A percentile compares a stretch with the other conserved stretches of the same genome.
Conservation (phyloP, 1,284 basidiomycete species). For the Boletus sp. region DNA sequence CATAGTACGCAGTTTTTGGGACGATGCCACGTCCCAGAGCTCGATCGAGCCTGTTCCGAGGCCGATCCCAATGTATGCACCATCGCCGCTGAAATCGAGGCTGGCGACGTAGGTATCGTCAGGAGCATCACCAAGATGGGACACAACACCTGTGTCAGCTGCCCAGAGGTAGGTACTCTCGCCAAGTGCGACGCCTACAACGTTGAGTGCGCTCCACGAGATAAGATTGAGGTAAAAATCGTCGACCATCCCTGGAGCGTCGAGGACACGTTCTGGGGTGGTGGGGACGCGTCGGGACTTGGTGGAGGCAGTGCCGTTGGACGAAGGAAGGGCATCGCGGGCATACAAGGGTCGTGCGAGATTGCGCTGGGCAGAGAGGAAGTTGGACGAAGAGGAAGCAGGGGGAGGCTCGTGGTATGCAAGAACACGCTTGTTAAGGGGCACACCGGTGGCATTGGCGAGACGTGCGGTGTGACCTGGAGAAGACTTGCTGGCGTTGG, state of each 20-base stretch:
- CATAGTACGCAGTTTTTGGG: conserved; percentile 88
- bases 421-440: conserved; percentile 73
- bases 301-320: conserved; percentile 61
- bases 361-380: conserved; percentile 73
- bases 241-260: conserved; percentile 93
- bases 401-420: conserved; percentile 81
- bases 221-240: conserved; percentile 98
- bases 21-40: conserved; percentile 92
- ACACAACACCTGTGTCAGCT: conserved; percentile 86
- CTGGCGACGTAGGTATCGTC: conserved; percentile 77
- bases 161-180: conserved; percentile 91
- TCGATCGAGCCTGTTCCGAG: conserved; percentile 87
- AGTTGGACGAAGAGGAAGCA: conserved; percentile 64
- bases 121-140: conserved; percentile 75
- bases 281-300: conserved; percentile 82
- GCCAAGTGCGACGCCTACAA: conserved; percentile 87
- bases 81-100: conserved; percentile 88
- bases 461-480: conserved; percentile 78
- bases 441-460: conserved; percentile 72
- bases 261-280: conserved; percentile 88
- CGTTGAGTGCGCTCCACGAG: conserved; percentile 87
- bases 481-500: conserved; percentile 41
- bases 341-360: conserved; percentile 74
- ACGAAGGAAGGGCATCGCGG: conserved; percentile 62
- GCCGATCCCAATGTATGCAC: conserved; percentile 86